These are phyloP conservation scores for Rosa multiflora DNA, from an alignment of 306 rosid species.

Conservation along the genomic window DNA sequence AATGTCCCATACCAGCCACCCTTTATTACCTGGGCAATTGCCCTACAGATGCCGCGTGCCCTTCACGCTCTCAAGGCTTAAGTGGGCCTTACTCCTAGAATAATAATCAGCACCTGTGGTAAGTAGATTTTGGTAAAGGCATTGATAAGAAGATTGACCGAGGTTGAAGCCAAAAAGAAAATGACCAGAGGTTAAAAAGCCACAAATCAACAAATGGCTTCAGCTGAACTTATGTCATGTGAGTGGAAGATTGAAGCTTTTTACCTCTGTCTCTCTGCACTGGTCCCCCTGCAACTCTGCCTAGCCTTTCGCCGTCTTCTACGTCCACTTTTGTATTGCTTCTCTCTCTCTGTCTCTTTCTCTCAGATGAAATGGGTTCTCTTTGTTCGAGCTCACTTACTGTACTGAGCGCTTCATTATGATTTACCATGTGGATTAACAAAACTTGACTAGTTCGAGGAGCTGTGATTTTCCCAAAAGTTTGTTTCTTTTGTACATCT, in stretches of 20 bases:
- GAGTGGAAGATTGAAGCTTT: background rate
- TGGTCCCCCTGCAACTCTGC: constrained; percentile 42
- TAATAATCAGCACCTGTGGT: background rate
- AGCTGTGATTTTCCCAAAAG: constrained; percentile 36
- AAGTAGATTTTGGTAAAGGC: background rate
- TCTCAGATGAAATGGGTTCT: constrained; percentile 29
- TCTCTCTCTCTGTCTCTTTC: constrained; percentile 16
- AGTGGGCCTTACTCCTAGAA: constrained; percentile 11
- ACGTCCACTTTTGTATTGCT: constrained; percentile 42
- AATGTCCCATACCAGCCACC: background rate
- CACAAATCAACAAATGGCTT: constrained; percentile 2
- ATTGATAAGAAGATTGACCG: constrained; percentile 3
- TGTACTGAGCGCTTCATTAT: constrained; percentile 25
- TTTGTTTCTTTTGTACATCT: constrained; percentile 29
- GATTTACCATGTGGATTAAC: constrained; percentile 50
- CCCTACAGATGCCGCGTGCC: background rate
- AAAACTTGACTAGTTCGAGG: constrained; percentile 34
- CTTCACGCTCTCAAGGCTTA: constrained; percentile 20
- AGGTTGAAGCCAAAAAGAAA: background rate
- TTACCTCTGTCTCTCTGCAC: constrained; percentile 22
- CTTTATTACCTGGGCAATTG: constrained; percentile 1
- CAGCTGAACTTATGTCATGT: background rate
- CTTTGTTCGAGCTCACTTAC: constrained; percentile 36
- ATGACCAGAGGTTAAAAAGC: constrained; percentile 35
- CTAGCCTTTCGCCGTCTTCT: constrained; percentile 55